Evolutionary conservation across 768 basidiomycete species (phyloP).

Genomic region (Russula virescens): DNA sequence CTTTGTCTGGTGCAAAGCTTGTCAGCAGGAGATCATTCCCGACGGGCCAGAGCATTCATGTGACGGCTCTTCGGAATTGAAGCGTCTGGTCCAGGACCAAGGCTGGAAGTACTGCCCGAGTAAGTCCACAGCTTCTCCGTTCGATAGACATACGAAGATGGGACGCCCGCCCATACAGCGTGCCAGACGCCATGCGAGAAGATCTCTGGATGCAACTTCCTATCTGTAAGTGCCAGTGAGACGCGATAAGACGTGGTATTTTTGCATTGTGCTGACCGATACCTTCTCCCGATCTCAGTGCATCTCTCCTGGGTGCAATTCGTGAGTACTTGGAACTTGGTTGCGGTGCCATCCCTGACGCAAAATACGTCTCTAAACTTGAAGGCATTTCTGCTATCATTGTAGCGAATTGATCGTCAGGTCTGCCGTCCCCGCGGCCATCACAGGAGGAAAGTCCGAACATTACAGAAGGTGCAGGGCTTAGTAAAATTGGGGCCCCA

Average conservation of each 20-base stretch:
- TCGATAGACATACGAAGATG: neutral
- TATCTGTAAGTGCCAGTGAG: conserved; percentile 48
- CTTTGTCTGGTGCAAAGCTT: conserved; percentile 33
- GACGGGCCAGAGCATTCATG: conserved; percentile 29
- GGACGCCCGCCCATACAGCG: conserved; percentile 28
- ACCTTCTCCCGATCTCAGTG: neutral
- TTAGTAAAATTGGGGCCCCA: too few species aligned
- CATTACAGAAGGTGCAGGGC: neutral
- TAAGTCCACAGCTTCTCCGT: conserved; percentile 5
- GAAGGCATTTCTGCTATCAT: conserved; percentile 49
- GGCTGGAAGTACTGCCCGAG: conserved; percentile 35
- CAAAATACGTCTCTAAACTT: neutral
- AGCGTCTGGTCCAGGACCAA: conserved; percentile 27
- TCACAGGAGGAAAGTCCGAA: conserved; percentile 1
- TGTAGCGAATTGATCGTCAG: conserved; percentile 34
- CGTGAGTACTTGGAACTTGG: conserved; percentile 24
- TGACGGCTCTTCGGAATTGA: conserved; percentile 32
- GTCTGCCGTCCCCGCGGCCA: neutral
- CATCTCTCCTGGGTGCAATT: conserved; percentile 40
- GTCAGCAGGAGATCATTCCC: conserved; percentile 26
- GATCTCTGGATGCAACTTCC: conserved; percentile 52
- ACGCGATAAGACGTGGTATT: neutral
- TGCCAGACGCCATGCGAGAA: conserved; percentile 48
- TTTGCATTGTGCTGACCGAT: neutral
- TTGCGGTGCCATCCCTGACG: neutral